Conservation (phyloP, 495 filamentous ascomycete species). For the Aspergillus saccharolyticus region DNA sequence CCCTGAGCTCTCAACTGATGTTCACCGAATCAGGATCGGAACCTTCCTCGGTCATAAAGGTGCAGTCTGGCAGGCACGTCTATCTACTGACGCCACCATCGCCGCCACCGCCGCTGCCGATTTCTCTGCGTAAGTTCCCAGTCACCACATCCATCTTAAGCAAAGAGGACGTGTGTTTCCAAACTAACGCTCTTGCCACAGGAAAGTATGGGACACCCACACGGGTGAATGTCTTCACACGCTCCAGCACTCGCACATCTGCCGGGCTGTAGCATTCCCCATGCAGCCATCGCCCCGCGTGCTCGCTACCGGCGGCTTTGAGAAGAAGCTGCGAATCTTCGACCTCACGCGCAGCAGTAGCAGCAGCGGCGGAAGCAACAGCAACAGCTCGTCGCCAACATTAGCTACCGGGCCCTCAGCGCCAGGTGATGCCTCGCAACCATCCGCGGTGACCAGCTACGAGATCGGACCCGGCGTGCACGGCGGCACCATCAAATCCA, state of each 20-base stretch:
- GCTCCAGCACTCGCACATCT: constrained; percentile 88
- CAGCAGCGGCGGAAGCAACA: constrained; percentile 19
- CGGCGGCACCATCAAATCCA: constrained; percentile 82
- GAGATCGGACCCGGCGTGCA: constrained; percentile 85
- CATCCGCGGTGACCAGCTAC: constrained; percentile 53
- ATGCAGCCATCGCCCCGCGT: constrained; percentile 65
- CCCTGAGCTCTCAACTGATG: not conserved
- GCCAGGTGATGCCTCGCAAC: too few species aligned
- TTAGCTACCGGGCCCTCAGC: constrained; percentile 16
- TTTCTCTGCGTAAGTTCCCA: constrained; percentile 76
- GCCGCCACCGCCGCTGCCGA: constrained; percentile 93
- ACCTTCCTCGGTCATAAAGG: constrained; percentile 98
- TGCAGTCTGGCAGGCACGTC: constrained; percentile 89
- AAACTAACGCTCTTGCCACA: constrained; percentile 26
- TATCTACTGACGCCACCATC: constrained; percentile 80
- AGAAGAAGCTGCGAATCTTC: constrained; percentile 95
- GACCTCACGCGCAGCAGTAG: constrained; percentile 56
- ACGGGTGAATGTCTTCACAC: constrained; percentile 86
- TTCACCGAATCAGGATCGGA: constrained; percentile 63
- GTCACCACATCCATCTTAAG: too few species aligned
- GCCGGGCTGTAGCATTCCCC: constrained; percentile 87
- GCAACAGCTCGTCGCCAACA: constrained; percentile 40
- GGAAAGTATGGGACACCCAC: constrained; percentile 95
- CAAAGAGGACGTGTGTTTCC: too few species aligned
- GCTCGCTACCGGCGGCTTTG: constrained; percentile 87